Base-by-base conservation (phyloP, 192 early-diverging fungal genomes). In the Coemansia sp. region DNA sequence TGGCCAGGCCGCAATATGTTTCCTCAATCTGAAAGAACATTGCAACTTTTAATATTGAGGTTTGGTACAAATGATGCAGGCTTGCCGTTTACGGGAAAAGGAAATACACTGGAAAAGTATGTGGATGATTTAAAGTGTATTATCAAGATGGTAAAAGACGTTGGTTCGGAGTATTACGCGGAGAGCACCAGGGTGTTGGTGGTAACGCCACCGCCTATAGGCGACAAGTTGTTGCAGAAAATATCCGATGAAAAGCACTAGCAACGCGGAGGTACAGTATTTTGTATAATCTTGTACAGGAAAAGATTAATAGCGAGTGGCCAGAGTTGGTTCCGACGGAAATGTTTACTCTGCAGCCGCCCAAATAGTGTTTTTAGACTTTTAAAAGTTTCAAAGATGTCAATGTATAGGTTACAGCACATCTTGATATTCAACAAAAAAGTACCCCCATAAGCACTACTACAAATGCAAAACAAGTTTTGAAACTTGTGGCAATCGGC, bases 11-110 rank as follows among this genome's bases (percentile, higher is more conserved):
- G 87, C 75, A 92, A 86, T 55, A 87, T 90, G 4, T 15, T 43
- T 9, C 41, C 41, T 14, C 3, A 6, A 9, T 5, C 14, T 43
- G 2, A 2, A 43, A 43, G 14, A 9, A 15, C 14, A 6, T 3
- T 70, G 68, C 53, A 25, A 2, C 4, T 55, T 7, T 25, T 55
- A 4, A 55, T 55, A 19, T n/a, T 83, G n/a, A 65, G 94, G 21
- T 92, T 91, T 57, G 94, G 94, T 19, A 85, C 94, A 5, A 94
- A 94, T 66, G 94, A 96, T 67, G 84, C 91, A 0, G 82, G 82
- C 0, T 50, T 87, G 22, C 68, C 69, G 2, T 60, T 57, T 8
- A 73, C 75, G 4, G 25, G 59, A 2, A 87, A 91, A 53, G 85
- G 87, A 59, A 86, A 92, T 1, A 69, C 86, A 0, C 17, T 93